A percentile compares a stretch with the other conserved stretches of the same genome.
Evolutionary conservation across 768 basidiomycete genomes (phyloP).

Genomic region (Lactifluus subvellereus): DNA sequence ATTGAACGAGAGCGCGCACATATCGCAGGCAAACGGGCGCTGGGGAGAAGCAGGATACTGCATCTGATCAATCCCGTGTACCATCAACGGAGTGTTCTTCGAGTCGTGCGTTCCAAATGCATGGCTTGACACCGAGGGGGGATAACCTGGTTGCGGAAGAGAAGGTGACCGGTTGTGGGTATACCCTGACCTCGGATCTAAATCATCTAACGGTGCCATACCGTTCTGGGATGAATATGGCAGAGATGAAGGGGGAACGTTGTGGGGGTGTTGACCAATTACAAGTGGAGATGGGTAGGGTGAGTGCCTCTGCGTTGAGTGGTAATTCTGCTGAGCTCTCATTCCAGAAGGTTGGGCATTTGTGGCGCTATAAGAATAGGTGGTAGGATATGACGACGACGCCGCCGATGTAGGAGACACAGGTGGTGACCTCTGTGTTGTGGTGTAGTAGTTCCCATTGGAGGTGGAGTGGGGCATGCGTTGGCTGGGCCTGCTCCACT

Average conservation of each 20-base stretch:
- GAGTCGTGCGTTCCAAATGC: constrained; percentile 14
- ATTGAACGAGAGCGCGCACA: constrained; percentile 79
- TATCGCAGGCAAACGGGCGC: constrained; percentile 37
- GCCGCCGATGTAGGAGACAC: constrained; percentile 7
- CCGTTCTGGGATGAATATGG: constrained; percentile 18
- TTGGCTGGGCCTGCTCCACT: constrained; percentile 23
- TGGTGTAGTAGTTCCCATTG: constrained; percentile 15
- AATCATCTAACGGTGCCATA: neutral
- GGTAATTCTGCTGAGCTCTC: constrained; percentile 12
- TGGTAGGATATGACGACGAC: constrained; percentile 2
- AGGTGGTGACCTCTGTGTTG: constrained; percentile 17
- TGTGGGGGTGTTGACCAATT: constrained; percentile 4
- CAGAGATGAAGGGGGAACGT: constrained; percentile 1
- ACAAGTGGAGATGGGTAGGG: constrained; percentile 7
- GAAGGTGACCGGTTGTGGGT: constrained; percentile 18
- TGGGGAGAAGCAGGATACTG: constrained; percentile 38
- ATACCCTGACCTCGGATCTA: constrained; percentile 14
- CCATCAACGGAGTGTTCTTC: constrained; percentile 25
- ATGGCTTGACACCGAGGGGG: constrained; percentile 1
- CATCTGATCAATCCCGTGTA: constrained; percentile 25
- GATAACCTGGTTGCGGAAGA: constrained; percentile 11
- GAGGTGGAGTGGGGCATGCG: constrained; percentile 16
- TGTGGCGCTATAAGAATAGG: constrained; percentile 14
- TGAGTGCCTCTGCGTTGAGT: constrained; percentile 11
- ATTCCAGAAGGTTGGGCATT: constrained; percentile 9